A percentile compares a stretch with the other conserved stretches of the same genome.
phyloP scores from a whole-genome alignment of 225 moss, liverwort and hornwort species.

The Antitrichia curtipendula region DNA sequence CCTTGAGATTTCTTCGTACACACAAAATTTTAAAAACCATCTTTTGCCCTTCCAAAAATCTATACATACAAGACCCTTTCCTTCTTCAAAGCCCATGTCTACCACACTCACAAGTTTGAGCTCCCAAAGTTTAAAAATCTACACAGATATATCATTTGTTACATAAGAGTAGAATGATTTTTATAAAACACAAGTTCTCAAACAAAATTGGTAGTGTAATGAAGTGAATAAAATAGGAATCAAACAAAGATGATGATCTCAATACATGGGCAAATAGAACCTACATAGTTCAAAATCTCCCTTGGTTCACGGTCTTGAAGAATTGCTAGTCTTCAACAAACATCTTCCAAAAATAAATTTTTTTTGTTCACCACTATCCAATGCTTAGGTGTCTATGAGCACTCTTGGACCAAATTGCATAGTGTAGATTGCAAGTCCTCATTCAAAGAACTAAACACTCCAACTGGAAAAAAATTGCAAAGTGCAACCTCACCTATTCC shows the following conservation, averaged over 20 bases:
- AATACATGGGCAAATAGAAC: background rate
- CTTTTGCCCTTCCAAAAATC: fast-evolving
- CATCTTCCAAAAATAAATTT: fast-evolving
- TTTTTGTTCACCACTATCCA: fast-evolving
- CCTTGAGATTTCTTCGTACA: fast-evolving
- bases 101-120: background rate
- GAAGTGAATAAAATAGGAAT: background rate
- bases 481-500: background rate
- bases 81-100: background rate
- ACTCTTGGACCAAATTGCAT: background rate
- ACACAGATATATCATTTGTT: fast-evolving
- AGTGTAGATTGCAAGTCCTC: background rate
- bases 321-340: background rate
- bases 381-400: background rate
- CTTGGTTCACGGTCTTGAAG: background rate
- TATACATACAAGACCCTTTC: no score
- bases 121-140: background rate
- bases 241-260: background rate
- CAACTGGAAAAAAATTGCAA: fast-evolving
- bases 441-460: background rate
- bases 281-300: background rate
- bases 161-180: background rate
- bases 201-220: fast-evolving
- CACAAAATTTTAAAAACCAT: background rate
- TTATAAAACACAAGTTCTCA: background rate